Evolutionary conservation across 2,329 filamentous ascomycete species (phyloP).

Genomic region (Colletotrichum sp.): DNA sequence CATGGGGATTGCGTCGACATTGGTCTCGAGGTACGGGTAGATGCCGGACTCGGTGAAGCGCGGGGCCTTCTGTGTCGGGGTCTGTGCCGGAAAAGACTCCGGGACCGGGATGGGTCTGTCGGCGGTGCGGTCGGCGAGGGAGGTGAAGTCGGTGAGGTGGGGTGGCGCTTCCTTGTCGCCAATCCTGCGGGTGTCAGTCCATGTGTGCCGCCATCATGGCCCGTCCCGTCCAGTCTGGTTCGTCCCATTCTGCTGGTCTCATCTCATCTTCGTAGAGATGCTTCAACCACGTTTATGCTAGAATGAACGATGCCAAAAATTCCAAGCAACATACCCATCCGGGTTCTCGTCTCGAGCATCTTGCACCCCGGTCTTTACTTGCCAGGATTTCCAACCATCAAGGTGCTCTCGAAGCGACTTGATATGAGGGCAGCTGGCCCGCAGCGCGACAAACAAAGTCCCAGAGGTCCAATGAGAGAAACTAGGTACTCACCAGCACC

Average conservation of each 20-base stretch:
- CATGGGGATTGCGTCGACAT: constrained; percentile 66
- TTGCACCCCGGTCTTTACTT: neutral
- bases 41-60: constrained; percentile 64
- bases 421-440: neutral
- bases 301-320: neutral
- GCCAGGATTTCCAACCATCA: neutral
- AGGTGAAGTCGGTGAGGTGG: constrained; percentile 47
- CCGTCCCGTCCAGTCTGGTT: neutral
- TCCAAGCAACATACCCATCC: neutral
- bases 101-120: constrained; percentile 56
- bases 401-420: neutral
- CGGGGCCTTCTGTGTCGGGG: constrained; percentile 40
- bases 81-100: constrained; percentile 48
- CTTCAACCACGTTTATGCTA: neutral
- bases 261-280: neutral
- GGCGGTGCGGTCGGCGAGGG: constrained; percentile 52
- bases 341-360: neutral
- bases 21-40: constrained; percentile 70
- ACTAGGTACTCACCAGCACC: constrained; percentile 58
- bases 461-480: neutral
- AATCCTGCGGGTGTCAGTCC: constrained; percentile 41
- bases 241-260: neutral
- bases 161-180: constrained; percentile 41
- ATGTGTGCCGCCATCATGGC: neutral
- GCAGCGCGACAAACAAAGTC: neutral